Evolutionary conservation across 129 eudicot genomes (phyloP).

Genomic region (Centella asiatica): DNA sequence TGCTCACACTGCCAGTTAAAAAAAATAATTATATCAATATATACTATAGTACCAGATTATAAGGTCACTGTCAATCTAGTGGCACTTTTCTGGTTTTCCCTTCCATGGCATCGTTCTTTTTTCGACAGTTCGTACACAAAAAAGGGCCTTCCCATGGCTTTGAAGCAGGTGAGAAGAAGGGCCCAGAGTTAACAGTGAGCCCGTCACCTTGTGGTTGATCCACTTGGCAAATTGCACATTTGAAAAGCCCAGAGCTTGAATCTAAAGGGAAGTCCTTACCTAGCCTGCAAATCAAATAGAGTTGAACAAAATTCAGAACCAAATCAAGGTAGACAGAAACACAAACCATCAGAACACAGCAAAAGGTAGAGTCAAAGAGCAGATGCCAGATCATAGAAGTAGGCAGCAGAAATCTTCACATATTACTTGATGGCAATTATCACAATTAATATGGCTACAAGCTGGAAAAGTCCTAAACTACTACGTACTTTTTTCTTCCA

Average conservation of each 20-base stretch:
- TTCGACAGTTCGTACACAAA: slow-evolving; percentile 71
- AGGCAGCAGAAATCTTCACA: not conserved
- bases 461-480: no score
- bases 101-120: slow-evolving; percentile 99
- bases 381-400: not conserved
- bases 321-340: not conserved
- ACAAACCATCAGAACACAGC: not conserved
- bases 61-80: slow-evolving; percentile 29
- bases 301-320: not conserved
- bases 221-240: slow-evolving; percentile 90
- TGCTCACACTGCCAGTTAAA: slow-evolving; percentile 60
- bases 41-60: slow-evolving; percentile 37
- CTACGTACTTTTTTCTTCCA: no score
- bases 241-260: slow-evolving; percentile 59
- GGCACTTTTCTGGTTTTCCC: slow-evolving; percentile 79
- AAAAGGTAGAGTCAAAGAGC: not conserved
- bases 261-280: slow-evolving; percentile 64
- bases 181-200: slow-evolving; percentile 53
- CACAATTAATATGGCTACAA: not conserved
- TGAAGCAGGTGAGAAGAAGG: slow-evolving; percentile 55
- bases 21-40: slow-evolving; percentile 44
- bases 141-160: slow-evolving; percentile 85
- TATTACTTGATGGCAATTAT: not conserved
- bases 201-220: slow-evolving; percentile 60
- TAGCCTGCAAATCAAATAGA: slow-evolving; percentile 44